Base-by-base conservation (phyloP, 2,329 filamentous ascomycete genomes). In the Claviceps quebecensis region DNA sequence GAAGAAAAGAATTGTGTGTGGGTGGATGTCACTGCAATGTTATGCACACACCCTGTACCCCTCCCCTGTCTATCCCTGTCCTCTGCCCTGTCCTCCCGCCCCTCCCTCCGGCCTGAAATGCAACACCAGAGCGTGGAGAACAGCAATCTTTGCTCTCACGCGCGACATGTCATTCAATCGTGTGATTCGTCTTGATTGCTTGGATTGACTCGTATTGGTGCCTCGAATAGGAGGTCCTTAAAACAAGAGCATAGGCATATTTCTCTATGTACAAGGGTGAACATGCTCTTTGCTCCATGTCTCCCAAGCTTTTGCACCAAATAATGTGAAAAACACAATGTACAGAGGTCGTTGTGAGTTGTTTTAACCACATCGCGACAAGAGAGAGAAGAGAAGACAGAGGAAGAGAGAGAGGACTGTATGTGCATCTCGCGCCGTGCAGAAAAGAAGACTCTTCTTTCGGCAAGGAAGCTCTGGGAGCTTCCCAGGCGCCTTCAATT, bases 311-410 rank as follows among this genome's bases (percentile, higher is more conserved):
- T 26, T 45, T 41, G 40, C 22, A 56, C 51, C 16, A 34, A 45
- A n/a, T 34, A 9, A 2, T 34, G 29, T 34, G 29, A 47, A 37
- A n/a, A 60, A 61, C 63, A 56, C 59, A 60, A 62, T 63, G 60
- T 61, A 60, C 61, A 63, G 58, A 59, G 19, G 54, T 62, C 58
- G 54, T 58, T 56, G 57, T 56, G 54, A 58, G 53, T 52, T 58
- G 49, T 57, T 51, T 57, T 48, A 44, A 48, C 44, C 52, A 11
- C 54, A 52, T 57, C 38, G 47, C 36, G 2, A 40, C n/a, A n/a
- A 39, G 45, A n/a, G 13, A 17, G 17, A 40, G 29, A 34, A 11
- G 3, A 11, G 9, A 34, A 26, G 41, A 44, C 5, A 44, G 41
- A 26, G 40, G 11, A 16, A 8, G 16, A 23, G 14, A n/a, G 19